Evolutionary conservation across 257 asterid genomes (phyloP).

Genomic region (Solanum virginianum): DNA sequence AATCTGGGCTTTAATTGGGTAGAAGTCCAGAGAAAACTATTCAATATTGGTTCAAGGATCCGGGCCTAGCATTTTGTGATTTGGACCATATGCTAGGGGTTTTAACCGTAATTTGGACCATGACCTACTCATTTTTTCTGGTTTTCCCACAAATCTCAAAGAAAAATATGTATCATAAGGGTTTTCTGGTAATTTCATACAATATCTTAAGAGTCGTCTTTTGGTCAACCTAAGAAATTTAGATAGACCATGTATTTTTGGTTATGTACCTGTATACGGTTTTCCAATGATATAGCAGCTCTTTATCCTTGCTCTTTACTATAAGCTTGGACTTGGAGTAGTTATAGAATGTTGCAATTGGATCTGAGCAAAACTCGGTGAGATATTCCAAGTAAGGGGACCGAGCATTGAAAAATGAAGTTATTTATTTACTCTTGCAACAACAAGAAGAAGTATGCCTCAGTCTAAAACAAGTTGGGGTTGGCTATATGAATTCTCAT

Average conservation of each 20-base stretch:
- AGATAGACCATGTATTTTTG: not conserved
- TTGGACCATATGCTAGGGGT: not conserved
- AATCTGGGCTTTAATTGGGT: not conserved
- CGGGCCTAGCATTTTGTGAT: not conserved
- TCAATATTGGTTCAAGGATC: not conserved
- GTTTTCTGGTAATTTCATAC: not conserved
- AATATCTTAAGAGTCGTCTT: not conserved
- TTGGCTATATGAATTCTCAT: not conserved
- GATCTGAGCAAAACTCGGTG: not conserved
- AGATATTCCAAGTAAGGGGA: not conserved
- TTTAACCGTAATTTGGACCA: not conserved
- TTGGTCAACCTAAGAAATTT: not conserved
- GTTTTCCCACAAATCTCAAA: not conserved
- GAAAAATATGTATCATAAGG: not conserved
- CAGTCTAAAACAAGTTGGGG: not conserved
- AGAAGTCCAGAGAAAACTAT: not conserved
- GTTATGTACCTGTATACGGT: not conserved
- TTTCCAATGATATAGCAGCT: not conserved
- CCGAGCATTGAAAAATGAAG: not conserved
- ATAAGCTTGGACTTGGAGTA: not conserved
- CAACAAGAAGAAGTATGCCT: not conserved
- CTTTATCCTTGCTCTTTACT: not conserved
- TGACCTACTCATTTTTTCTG: not conserved
- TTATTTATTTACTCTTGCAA: not conserved
- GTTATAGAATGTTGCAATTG: not conserved